Evolutionary conservation across 352 stramenopile genomes (phyloP).

Genomic region (Phytopythium sindhum): DNA sequence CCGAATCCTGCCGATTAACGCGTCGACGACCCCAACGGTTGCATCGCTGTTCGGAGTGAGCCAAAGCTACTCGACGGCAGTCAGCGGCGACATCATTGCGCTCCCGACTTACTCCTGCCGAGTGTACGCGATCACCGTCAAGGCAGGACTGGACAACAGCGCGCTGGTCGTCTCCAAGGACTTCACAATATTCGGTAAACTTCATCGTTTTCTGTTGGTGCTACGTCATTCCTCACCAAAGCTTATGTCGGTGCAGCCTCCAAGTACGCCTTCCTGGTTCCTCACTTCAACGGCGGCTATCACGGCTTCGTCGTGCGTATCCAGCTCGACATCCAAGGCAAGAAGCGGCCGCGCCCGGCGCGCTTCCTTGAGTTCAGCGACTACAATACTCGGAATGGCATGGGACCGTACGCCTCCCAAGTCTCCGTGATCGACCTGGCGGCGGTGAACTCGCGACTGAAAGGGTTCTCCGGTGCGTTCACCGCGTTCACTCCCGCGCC

Average conservation of each 20-base stretch:
- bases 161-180: constrained; percentile 39
- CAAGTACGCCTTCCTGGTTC: constrained; percentile 71
- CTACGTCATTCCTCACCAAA: neutral
- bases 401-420: constrained; percentile 63
- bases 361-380: constrained; percentile 80
- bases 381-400: constrained; percentile 58
- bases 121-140: constrained; percentile 59
- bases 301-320: constrained; percentile 63
- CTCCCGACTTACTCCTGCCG: constrained; percentile 56
- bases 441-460: constrained; percentile 38
- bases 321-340: constrained; percentile 68
- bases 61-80: constrained; percentile 23
- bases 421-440: constrained; percentile 56
- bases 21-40: constrained; percentile 10
- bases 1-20: constrained; percentile 26
- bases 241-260: constrained; percentile 31
- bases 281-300: constrained; percentile 66
- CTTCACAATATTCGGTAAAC: constrained; percentile 59
- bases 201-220: neutral
- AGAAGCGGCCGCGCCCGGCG: constrained; percentile 68
- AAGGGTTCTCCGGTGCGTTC: constrained; percentile 60
- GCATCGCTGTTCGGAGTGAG: constrained; percentile 22
- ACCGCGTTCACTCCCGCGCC: constrained; percentile 42
- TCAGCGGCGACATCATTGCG: constrained; percentile 43
- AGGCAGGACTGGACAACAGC: constrained; percentile 58